Percentiles rank a stretch among this genome's conserved stretches.
These are phyloP conservation scores for Panicum virgatum DNA, from an alignment of 202 grass and related monocot species.

Conservation along the genomic window DNA sequence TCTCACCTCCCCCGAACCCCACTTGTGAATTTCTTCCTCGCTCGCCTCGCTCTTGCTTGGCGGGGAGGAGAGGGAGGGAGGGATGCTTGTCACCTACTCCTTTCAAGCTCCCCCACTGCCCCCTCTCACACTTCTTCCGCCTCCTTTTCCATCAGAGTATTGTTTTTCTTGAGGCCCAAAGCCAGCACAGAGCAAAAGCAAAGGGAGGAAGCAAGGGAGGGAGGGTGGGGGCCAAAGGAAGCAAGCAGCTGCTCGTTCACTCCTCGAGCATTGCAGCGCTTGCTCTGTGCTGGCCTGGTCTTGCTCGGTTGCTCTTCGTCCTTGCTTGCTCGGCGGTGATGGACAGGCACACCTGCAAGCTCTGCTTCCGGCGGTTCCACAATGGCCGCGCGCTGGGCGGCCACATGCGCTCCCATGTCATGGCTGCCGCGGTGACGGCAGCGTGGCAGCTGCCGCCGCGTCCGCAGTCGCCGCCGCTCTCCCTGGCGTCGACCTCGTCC, in stretches of 20 bases:
- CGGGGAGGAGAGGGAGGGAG: slow-evolving; percentile 44
- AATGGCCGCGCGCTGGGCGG: slow-evolving; percentile 86
- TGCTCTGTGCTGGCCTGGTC: background rate
- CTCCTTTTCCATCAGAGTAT: slow-evolving; percentile 35
- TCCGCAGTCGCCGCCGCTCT: slow-evolving; percentile 35
- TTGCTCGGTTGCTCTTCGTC: background rate
- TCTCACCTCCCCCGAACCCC: slow-evolving; percentile 32
- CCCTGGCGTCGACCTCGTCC: slow-evolving; percentile 42
- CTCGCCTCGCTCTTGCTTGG: slow-evolving; percentile 32
- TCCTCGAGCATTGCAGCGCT: slow-evolving; percentile 1
- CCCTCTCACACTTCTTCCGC: slow-evolving; percentile 37
- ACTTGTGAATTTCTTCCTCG: background rate
- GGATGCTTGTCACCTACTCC: slow-evolving; percentile 91
- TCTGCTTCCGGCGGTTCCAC: slow-evolving; percentile 82
- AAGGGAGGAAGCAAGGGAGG: slow-evolving; percentile 22
- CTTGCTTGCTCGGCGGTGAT: slow-evolving; percentile 36
- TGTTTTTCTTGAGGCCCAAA: slow-evolving; percentile 30
- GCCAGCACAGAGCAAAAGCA: slow-evolving; percentile 36
- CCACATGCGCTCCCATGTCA: slow-evolving; percentile 94
- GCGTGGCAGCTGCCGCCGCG: background rate
- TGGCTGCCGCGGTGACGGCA: slow-evolving; percentile 27
- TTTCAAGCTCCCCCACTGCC: slow-evolving; percentile 37
- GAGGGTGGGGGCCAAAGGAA: background rate
- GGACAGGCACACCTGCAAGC: slow-evolving; percentile 92
- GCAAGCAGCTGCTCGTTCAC: slow-evolving; percentile 18